A percentile compares a stretch with the other conserved stretches of the same genome.
Evolutionary conservation across 179 eudicot species (phyloP).

Genomic region (Sideroxylon spinosum): DNA sequence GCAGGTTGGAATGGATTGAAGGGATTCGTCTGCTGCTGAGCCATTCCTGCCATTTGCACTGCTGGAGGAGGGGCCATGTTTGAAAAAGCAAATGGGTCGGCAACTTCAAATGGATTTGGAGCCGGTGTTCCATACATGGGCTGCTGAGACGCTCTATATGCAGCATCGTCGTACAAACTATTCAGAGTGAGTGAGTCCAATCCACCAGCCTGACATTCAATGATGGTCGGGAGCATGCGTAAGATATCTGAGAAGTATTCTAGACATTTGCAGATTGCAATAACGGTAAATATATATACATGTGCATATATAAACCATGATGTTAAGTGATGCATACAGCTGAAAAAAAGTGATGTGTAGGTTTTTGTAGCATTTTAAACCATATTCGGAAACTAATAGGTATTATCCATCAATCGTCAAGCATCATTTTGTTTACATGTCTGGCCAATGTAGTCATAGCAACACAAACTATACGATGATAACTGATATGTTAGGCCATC

Average conservation of each 20-base stretch:
- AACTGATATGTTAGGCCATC: background rate
- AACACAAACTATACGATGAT: background rate
- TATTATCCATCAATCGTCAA: too few species aligned
- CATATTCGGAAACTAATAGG: too few species aligned
- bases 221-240: background rate
- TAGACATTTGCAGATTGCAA: background rate
- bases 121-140: constrained; percentile 76
- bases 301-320: too few species aligned
- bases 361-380: background rate
- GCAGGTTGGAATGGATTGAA: constrained; percentile 60
- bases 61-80: constrained; percentile 53
- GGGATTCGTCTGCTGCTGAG: constrained; percentile 56
- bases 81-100: constrained; percentile 77
- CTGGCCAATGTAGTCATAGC: background rate
- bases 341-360: background rate
- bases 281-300: background rate
- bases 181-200: constrained; percentile 79
- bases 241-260: background rate
- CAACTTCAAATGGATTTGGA: constrained; percentile 79
- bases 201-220: constrained; percentile 76
- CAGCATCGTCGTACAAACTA: constrained; percentile 83
- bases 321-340: too few species aligned
- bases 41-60: constrained; percentile 57
- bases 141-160: constrained; percentile 79
- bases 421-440: background rate